Percentiles rank a stretch among this genome's conserved stretches.
phyloP scores from a whole-genome alignment of 176 grass and related monocot species.

The Thinopyrum elongatum region DNA sequence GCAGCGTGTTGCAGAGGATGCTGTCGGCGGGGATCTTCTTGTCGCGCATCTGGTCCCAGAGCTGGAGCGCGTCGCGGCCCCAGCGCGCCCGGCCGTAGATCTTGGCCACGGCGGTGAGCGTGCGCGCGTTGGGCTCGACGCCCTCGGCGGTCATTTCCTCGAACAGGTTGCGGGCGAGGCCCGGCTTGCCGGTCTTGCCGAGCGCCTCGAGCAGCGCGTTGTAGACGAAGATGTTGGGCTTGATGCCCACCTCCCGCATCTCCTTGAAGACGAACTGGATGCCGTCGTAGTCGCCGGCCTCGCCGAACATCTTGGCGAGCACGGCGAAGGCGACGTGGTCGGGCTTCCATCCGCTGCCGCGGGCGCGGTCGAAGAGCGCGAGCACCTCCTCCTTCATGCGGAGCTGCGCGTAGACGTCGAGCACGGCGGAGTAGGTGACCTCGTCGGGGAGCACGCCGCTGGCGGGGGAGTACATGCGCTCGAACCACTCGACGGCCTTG shows the following conservation, averaged over 20 bases:
- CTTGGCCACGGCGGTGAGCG: conserved; percentile 80
- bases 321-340: conserved; percentile 79
- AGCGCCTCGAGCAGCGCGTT: conserved; percentile 82
- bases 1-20: conserved; percentile 89
- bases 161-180: conserved; percentile 76
- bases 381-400: conserved; percentile 68
- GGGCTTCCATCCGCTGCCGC: conserved; percentile 69
- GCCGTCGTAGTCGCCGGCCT: conserved; percentile 81
- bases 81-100: conserved; percentile 82
- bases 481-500: conserved; percentile 82
- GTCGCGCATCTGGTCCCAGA: conserved; percentile 66
- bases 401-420: conserved; percentile 76
- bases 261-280: conserved; percentile 70
- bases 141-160: conserved; percentile 69
- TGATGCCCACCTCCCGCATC: conserved; percentile 60
- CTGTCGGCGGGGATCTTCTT: conserved; percentile 67
- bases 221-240: conserved; percentile 89
- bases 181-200: conserved; percentile 62
- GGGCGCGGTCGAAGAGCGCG: conserved; percentile 74
- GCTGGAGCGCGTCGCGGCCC: conserved; percentile 68
- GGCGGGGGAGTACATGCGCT: conserved; percentile 62
- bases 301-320: conserved; percentile 82
- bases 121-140: conserved; percentile 73
- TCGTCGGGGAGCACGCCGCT: conserved; percentile 69
- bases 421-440: conserved; percentile 79